Conservation (phyloP, 2,329 filamentous ascomycete genomes). For the Fusarium annulatum region DNA sequence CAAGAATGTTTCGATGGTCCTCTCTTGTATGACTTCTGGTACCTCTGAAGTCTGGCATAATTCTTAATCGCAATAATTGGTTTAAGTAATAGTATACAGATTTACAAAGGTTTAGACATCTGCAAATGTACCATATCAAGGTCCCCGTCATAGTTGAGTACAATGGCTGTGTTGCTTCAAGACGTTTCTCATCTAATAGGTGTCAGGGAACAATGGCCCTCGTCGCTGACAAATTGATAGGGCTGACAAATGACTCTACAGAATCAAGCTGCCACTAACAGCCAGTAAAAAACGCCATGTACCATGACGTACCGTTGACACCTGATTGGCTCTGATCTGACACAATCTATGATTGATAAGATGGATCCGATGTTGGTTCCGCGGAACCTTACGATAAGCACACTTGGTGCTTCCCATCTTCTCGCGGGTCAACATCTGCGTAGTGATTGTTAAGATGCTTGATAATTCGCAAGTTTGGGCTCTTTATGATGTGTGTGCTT, state of each 20-base stretch:
- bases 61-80: too few species aligned
- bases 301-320: too few species aligned
- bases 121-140: too few species aligned
- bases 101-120: too few species aligned
- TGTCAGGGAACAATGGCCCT: too few species aligned
- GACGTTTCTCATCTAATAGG: fast-evolving
- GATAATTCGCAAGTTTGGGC: not conserved
- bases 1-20: not conserved
- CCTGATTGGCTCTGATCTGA: not conserved
- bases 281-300: not conserved
- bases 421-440: not conserved
- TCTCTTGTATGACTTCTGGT: not conserved
- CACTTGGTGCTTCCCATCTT: not conserved
- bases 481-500: fast-evolving
- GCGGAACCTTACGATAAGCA: not conserved
- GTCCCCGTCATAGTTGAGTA: fast-evolving
- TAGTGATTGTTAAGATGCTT: not conserved
- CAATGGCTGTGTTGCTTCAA: fast-evolving
- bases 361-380: not conserved
- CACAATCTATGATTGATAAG: not conserved
- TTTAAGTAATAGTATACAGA: too few species aligned
- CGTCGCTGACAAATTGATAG: not conserved
- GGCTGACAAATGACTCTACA: not conserved
- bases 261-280: too few species aligned
- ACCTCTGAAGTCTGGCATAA: too few species aligned